Conservation (phyloP, 106 monocot genomes). For the Dendrobium officinale region DNA sequence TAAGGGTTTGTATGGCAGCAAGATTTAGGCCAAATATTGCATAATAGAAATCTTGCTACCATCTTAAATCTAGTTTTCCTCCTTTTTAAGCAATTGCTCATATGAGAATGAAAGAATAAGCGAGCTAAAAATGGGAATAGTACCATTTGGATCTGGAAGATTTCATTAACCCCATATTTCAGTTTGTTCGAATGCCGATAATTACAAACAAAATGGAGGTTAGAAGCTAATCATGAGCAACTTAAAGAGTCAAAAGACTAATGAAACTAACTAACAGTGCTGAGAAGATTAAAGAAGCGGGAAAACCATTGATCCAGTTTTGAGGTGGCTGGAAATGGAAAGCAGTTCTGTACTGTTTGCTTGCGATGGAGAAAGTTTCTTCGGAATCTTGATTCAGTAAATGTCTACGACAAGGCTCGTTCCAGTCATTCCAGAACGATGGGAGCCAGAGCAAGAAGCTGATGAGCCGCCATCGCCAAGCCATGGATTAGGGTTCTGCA, state of each 20-base stretch:
- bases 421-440: neutral
- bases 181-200: neutral
- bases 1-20: neutral
- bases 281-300: neutral
- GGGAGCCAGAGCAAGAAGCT: neutral
- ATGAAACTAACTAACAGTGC: neutral
- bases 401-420: neutral
- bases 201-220: neutral
- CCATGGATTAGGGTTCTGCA: neutral
- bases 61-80: neutral
- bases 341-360: constrained; percentile 22
- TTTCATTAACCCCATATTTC: neutral
- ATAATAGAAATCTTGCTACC: neutral
- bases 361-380: neutral
- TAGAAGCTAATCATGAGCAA: neutral
- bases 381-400: neutral
- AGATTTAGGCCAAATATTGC: neutral
- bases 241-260: neutral
- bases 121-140: neutral
- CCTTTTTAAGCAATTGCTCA: no score
- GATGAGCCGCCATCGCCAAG: neutral
- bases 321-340: constrained; percentile 40
- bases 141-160: constrained; percentile 12
- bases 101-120: neutral
- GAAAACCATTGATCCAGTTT: constrained; percentile 33